Percentiles rank a stretch among this genome's conserved stretches.
Evolutionary conservation across 2,329 filamentous ascomycete genomes (phyloP).

Genomic region (Dryadomyces quercivorus): DNA sequence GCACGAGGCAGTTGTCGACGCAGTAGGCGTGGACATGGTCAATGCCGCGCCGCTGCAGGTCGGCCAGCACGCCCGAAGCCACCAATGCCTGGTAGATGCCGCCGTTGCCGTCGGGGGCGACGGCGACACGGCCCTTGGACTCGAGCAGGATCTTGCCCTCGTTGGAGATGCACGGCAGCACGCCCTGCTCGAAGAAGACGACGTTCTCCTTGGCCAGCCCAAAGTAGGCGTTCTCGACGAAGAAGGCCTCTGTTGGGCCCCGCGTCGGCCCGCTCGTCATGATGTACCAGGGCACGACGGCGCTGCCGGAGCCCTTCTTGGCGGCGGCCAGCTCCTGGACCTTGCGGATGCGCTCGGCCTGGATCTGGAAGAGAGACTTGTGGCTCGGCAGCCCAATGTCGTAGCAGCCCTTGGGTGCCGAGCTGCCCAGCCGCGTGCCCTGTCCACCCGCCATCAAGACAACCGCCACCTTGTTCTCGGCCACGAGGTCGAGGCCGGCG

Average conservation of each 20-base stretch:
- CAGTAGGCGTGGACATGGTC: constrained; percentile 96
- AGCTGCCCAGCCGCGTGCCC: constrained; percentile 87
- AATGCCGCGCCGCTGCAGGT: constrained; percentile 82
- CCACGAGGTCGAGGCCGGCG: constrained; percentile 66
- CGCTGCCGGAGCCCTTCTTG: constrained; percentile 38
- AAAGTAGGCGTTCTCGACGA: constrained; percentile 82
- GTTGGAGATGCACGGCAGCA: constrained; percentile 92
- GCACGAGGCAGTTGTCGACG: constrained; percentile 98
- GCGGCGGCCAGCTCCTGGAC: constrained; percentile 69
- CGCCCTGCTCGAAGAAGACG: constrained; percentile 89
- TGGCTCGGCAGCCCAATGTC: constrained; percentile 86
- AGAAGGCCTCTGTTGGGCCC: constrained; percentile 85
- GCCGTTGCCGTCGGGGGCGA: constrained; percentile 94
- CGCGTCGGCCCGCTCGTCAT: constrained; percentile 97
- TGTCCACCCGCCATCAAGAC: constrained; percentile 97
- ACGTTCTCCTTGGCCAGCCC: constrained; percentile 79
- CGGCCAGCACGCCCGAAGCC: constrained; percentile 64
- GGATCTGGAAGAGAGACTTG: constrained; percentile 95
- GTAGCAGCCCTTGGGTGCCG: constrained; percentile 93
- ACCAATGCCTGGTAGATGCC: constrained; percentile 91
- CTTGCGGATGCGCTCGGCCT: constrained; percentile 86
- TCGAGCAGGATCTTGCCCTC: constrained; percentile 95
- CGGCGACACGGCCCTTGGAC: constrained; percentile 78
- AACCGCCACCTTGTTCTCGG: constrained; percentile 66
- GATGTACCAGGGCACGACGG: constrained; percentile 90